A percentile compares a stretch with the other conserved stretches of the same genome.
Evolutionary conservation across 1,284 basidiomycete species (phyloP).

Genomic region (Naganishia sp.): DNA sequence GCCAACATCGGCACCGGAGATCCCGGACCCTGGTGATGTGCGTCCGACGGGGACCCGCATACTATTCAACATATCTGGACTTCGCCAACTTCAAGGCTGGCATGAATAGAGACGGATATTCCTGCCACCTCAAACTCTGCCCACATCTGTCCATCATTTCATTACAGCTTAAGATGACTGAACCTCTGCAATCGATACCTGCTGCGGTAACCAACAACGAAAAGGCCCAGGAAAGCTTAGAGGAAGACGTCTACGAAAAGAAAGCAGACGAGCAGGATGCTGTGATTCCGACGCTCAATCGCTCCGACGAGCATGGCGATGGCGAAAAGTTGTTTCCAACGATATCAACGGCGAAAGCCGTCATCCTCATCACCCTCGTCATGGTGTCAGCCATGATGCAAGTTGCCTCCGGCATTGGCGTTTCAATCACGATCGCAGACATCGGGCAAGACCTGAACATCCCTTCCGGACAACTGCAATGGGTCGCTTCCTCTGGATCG

Average conservation of each 20-base stretch:
- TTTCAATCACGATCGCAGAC: conserved; percentile 45
- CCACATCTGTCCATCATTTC: too few relatives aligned
- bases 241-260: not conserved
- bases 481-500: conserved; percentile 52
- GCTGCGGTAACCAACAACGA: too few relatives aligned
- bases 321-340: not conserved
- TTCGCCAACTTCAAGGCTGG: not conserved
- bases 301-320: not conserved
- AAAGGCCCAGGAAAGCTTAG: too few relatives aligned
- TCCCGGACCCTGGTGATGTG: not conserved
- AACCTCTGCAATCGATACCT: too few relatives aligned
- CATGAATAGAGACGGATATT: too few relatives aligned
- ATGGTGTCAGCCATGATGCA: conserved; percentile 17
- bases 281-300: conserved; percentile 8
- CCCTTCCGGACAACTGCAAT: conserved; percentile 44
- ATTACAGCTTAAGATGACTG: too few relatives aligned
- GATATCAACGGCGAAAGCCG: conserved; percentile 9
- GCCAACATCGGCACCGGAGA: too few relatives aligned
- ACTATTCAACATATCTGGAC: not conserved
- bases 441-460: conserved; percentile 47
- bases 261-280: not conserved
- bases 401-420: conserved; percentile 7
- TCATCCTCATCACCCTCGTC: conserved; percentile 10
- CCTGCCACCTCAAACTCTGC: too few relatives aligned
- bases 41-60: conserved; percentile 2